phyloP scores from a whole-genome alignment of 768 basidiomycete genomes.

The Obba rivulosa region DNA sequence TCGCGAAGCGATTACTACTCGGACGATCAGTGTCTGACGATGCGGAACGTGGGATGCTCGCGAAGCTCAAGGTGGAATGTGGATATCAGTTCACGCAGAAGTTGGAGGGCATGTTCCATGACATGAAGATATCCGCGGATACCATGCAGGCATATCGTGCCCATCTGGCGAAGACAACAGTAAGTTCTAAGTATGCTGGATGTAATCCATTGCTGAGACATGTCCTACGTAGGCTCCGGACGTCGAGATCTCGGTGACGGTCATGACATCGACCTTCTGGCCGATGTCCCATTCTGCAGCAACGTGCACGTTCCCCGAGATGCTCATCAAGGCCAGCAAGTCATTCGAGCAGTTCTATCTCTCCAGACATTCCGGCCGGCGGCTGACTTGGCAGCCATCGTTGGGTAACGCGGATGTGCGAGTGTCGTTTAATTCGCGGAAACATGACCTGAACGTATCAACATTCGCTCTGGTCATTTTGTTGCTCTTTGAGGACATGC shows the following conservation, averaged over 20 bases:
- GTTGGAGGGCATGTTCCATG: constrained; percentile 98
- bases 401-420: constrained; percentile 88
- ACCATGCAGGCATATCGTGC: constrained; percentile 70
- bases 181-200: constrained; percentile 32
- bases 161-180: constrained; percentile 53
- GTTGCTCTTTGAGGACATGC: constrained; percentile 75
- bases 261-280: constrained; percentile 98
- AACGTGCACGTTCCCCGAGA: constrained; percentile 61
- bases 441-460: constrained; percentile 89
- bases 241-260: constrained; percentile 80
- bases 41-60: constrained; percentile 94
- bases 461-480: constrained; percentile 87
- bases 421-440: constrained; percentile 70
- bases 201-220: background rate
- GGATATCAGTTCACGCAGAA: constrained; percentile 97
- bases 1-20: constrained; percentile 85
- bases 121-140: constrained; percentile 87
- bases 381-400: constrained; percentile 88
- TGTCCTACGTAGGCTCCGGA: constrained; percentile 49
- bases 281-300: constrained; percentile 68
- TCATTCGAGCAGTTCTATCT: constrained; percentile 90
- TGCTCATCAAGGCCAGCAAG: constrained; percentile 58
- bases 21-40: constrained; percentile 93
- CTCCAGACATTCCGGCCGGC: constrained; percentile 80
- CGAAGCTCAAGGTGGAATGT: constrained; percentile 94